Evolutionary conservation across 1,284 basidiomycete species (phyloP), one percentile per base, ranked within the genome.

Genomic region (Cryptococcus sp.): DNA sequence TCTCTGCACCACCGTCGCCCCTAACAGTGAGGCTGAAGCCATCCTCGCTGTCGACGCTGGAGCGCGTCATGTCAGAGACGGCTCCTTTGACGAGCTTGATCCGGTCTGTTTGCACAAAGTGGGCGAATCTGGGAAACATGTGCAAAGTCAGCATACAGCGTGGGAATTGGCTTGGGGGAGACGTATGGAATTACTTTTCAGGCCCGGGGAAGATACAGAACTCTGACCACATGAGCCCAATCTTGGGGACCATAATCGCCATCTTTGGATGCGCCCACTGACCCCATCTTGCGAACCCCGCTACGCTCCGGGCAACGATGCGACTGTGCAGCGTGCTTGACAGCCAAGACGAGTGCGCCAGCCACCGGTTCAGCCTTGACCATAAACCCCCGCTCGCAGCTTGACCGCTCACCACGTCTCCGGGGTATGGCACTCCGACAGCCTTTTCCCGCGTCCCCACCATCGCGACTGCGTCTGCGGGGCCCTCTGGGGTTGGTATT

Each of bases 21-120:
- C 46, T 37, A 18, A 64, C 33, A 15, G 48, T 38, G 43, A 47
- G 23, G 11, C 43, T 38, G 42, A 43, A 57, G 20, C 50, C 50
- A 11, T 48, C 18, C 21, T 48, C 47, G 37, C 51, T 52, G 16
- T 39, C 47, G 21, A 46, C 23, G 5, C 16, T 37, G 9, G 56
- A 1, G 2, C 18, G 44, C 20, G 23, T 13, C 60, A 66, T 59
- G 35, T 44, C 52, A 9, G 43, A 44, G 20, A 63, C 52, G 6
- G 60, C 57, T 7, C 64, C 64, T 28, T 60, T 55, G 16, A 63
- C 49, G 12, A 64, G 35, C 33, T 53, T 55, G 49, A 66, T 61
- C 39, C 60, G 59, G 2, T 57, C 62, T 23, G 38, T 38, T 36
- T 63, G 46, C 24, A 66, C 53, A 12, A 66, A 52, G 18, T 47